Evolutionary conservation across 2,329 filamentous ascomycete species (phyloP).

Genomic region (Nigrospora oryzae): DNA sequence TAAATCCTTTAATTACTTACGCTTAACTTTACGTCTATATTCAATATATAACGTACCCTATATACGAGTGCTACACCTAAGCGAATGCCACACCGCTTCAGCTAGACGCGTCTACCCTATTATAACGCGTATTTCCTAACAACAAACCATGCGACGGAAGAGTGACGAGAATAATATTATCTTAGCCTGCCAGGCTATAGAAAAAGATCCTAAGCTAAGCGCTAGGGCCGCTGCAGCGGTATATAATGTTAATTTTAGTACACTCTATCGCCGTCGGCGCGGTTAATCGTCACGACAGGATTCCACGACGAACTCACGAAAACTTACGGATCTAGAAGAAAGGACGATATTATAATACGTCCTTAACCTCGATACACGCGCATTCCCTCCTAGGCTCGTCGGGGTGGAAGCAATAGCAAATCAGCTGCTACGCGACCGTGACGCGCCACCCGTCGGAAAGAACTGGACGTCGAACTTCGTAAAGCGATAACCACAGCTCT

Average conservation of each 20-base stretch:
- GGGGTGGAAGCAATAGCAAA: constrained; percentile 16
- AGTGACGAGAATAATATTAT: no score
- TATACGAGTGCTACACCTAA: no score
- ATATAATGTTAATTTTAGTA: background rate
- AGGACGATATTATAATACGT: background rate
- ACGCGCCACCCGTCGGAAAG: no score
- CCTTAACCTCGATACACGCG: constrained; percentile 11
- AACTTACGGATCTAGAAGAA: background rate
- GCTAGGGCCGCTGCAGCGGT: background rate
- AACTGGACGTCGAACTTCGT: no score
- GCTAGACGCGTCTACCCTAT: no score
- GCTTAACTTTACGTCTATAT: no score
- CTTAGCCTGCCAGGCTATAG: background rate
- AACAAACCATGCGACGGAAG: no score
- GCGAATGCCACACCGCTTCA: no score
- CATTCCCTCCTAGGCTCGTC: constrained; percentile 12
- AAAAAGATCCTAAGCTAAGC: background rate
- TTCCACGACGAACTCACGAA: background rate
- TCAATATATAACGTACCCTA: no score
- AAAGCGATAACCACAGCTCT: no score
- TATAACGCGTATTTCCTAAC: no score
- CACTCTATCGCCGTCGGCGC: background rate
- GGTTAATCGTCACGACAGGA: background rate
- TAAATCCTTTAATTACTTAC: no score
- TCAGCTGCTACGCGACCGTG: constrained; percentile 9